Percentiles rank a stretch among this genome's conserved stretches.
These are phyloP conservation scores for Trametes hirsuta DNA, from an alignment of 1,284 basidiomycete genomes.

Conservation along the genomic window DNA sequence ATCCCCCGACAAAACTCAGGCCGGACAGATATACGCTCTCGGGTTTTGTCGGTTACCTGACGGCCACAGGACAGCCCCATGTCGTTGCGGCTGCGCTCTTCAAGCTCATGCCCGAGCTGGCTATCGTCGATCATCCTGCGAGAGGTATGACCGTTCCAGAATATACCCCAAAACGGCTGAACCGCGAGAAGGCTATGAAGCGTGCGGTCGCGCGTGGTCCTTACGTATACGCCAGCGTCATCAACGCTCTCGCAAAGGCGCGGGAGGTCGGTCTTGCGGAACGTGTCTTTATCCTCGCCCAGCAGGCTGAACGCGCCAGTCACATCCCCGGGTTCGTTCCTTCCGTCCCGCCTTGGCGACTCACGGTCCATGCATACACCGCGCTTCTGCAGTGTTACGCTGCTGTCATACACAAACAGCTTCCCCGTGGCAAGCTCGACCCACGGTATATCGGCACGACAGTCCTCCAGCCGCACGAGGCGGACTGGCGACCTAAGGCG, in stretches of 20 bases:
- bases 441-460: constrained; percentile 1
- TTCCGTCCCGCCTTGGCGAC: constrained; percentile 52
- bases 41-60: constrained; percentile 57
- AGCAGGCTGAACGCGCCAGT: constrained; percentile 57
- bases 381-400: constrained; percentile 70
- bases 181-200: constrained; percentile 38
- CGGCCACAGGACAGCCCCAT: constrained; percentile 50
- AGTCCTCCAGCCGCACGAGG: constrained; percentile 9
- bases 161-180: constrained; percentile 25
- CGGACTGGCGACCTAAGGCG: constrained; percentile 22
- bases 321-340: constrained; percentile 40
- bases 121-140: constrained; percentile 42
- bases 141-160: constrained; percentile 32
- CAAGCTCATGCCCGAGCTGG: constrained; percentile 57
- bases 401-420: constrained; percentile 44
- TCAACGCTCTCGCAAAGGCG: constrained; percentile 63
- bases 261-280: constrained; percentile 61
- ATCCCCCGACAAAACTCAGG: constrained; percentile 16
- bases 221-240: constrained; percentile 54
- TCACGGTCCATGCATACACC: constrained; percentile 72
- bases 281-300: constrained; percentile 63
- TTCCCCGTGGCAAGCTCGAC: constrained; percentile 9
- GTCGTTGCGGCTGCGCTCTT: constrained; percentile 50
- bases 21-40: constrained; percentile 49
- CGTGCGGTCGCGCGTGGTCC: constrained; percentile 59